Conservation (phyloP, 2,329 filamentous ascomycete species). For the Bipolaris sorokiniana region DNA sequence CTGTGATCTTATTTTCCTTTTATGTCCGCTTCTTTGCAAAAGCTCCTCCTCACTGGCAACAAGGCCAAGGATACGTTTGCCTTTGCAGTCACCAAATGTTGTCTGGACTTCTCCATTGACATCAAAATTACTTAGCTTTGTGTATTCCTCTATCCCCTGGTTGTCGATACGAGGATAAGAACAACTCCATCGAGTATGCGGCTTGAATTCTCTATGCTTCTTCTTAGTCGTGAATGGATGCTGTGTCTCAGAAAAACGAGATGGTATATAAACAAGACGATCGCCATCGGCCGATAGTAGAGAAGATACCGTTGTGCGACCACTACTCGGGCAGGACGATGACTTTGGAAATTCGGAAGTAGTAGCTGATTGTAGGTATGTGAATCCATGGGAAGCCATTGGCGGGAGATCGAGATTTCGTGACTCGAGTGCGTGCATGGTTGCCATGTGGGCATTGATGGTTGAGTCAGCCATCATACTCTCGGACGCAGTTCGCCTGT, state of each 20-base stretch:
- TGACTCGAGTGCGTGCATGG: constrained; percentile 37
- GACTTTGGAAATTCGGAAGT: constrained; percentile 18
- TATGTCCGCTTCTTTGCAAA: constrained; percentile 25
- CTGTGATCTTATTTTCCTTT: constrained; percentile 32
- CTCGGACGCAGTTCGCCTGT: constrained; percentile 33
- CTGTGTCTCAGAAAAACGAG: constrained; percentile 37
- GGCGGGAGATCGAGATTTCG: constrained; percentile 23
- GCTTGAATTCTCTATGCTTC: constrained; percentile 33
- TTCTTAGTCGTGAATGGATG: constrained; percentile 37
- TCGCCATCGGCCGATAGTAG: constrained; percentile 21
- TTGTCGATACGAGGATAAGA: constrained; percentile 1
- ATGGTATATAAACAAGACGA: constrained; percentile 25
- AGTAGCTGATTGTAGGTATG: constrained; percentile 11
- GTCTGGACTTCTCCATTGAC: constrained; percentile 9
- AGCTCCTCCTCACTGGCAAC: constrained; percentile 16
- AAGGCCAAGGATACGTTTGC: constrained; percentile 33
- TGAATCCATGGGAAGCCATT: constrained; percentile 11
- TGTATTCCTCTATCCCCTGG: constrained; percentile 2
- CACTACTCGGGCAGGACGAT: constrained; percentile 28
- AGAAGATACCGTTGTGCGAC: constrained; percentile 28
- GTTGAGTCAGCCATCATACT: constrained; percentile 37
- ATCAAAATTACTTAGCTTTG: constrained; percentile 11
- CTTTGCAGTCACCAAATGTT: constrained; percentile 24
- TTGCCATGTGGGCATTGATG: constrained; percentile 38
- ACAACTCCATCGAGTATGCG: constrained; percentile 21